Conservation (phyloP, 1,284 basidiomycete species). For the Ganoderma boninense region DNA sequence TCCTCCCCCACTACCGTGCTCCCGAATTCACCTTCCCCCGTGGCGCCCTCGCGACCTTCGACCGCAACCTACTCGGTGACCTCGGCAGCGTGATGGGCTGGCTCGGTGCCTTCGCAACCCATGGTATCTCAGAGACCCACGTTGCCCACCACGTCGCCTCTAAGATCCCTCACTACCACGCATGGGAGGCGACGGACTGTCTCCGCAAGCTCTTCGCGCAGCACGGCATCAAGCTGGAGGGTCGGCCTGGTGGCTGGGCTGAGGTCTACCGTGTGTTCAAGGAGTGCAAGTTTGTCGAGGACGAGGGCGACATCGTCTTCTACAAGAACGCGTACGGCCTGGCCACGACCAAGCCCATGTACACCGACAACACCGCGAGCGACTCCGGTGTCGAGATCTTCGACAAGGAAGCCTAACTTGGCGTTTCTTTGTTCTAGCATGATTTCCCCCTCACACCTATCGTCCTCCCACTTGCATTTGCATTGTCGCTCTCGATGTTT, state of each 20-base stretch:
- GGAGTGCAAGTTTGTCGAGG: slow-evolving; percentile 92
- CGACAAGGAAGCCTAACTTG: slow-evolving; percentile 46
- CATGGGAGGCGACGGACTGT: slow-evolving; percentile 94
- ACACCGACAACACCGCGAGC: slow-evolving; percentile 69
- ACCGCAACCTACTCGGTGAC: slow-evolving; percentile 88
- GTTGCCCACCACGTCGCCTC: slow-evolving; percentile 90
- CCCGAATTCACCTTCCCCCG: slow-evolving; percentile 94
- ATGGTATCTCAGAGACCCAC: slow-evolving; percentile 95
- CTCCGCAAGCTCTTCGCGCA: slow-evolving; percentile 83
- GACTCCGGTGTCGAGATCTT: slow-evolving; percentile 88
- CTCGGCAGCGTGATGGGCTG: slow-evolving; percentile 77
- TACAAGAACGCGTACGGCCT: slow-evolving; percentile 90
- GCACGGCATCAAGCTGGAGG: slow-evolving; percentile 66
- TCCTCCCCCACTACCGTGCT: slow-evolving; percentile 94
- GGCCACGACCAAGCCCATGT: slow-evolving; percentile 72
- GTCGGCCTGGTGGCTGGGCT: slow-evolving; percentile 78
- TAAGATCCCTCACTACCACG: slow-evolving; percentile 94
- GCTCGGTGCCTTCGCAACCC: slow-evolving; percentile 82
- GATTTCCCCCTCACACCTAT: slow-evolving; percentile 1
- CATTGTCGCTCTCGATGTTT: slow-evolving; percentile 4
- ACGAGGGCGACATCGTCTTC: slow-evolving; percentile 91
- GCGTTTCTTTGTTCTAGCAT: neutral
- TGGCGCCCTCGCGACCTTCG: slow-evolving; percentile 93
- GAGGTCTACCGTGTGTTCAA: slow-evolving; percentile 80
- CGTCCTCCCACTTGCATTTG: neutral